Evolutionary conservation across 306 rosid genomes (phyloP).

Genomic region (Alnus rubra): DNA sequence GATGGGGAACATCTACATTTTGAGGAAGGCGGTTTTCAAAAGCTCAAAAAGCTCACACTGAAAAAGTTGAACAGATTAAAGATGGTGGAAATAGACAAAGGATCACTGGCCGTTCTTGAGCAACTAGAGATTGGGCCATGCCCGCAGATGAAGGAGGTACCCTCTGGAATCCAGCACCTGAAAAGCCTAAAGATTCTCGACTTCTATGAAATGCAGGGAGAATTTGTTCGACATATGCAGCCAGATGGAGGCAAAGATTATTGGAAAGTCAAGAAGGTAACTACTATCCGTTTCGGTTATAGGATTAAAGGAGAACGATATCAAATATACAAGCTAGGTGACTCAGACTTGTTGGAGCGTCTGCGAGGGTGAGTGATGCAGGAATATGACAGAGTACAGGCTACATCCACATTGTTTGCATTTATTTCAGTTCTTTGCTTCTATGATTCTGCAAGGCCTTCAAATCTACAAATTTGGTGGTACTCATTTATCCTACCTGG

Average conservation of each 20-base stretch:
- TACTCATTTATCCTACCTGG: no score
- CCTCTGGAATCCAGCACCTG: neutral
- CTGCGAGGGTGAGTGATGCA: no score
- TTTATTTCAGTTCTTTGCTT: no score
- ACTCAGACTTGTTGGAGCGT: neutral
- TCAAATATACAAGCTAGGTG: neutral
- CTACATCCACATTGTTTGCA: no score
- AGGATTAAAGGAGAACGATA: neutral
- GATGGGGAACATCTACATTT: conserved; percentile 18
- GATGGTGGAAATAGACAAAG: neutral
- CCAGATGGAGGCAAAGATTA: neutral
- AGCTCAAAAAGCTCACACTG: neutral
- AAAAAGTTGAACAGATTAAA: neutral
- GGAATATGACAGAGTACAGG: no score
- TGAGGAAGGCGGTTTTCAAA: neutral
- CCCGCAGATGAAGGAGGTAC: conserved; percentile 16
- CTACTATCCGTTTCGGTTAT: neutral
- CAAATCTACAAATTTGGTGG: no score
- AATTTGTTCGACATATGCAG: neutral
- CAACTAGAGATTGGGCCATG: conserved; percentile 4
- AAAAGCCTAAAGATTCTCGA: neutral
- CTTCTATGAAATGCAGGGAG: neutral
- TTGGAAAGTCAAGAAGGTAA: neutral
- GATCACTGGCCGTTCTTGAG: conserved; percentile 7
- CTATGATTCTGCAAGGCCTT: no score